A percentile compares a stretch with the other conserved stretches of the same genome.
Conservation (phyloP, 768 basidiomycete species). For the Podaxis pistillaris region DNA sequence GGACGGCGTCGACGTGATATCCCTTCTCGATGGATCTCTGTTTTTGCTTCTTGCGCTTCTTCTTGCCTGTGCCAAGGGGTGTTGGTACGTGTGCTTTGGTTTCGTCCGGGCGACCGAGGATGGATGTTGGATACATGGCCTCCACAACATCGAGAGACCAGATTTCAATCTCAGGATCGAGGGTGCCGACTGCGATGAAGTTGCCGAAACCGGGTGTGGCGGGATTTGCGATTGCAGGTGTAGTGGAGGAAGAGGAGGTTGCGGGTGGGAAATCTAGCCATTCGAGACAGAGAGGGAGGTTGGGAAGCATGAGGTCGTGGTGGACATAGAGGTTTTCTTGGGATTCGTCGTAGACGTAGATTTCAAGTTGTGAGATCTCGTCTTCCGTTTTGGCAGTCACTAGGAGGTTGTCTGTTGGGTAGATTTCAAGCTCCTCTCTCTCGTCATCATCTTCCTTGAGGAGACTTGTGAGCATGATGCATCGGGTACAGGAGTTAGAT, state of each 20-base stretch:
- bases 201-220: slow-evolving; percentile 57
- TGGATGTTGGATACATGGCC: slow-evolving; percentile 88
- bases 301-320: slow-evolving; percentile 96
- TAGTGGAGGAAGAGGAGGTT: slow-evolving; percentile 38
- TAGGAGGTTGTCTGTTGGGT: slow-evolving; percentile 89
- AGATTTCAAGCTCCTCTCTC: slow-evolving; percentile 83
- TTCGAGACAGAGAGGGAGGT: slow-evolving; percentile 97
- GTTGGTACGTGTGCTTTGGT: slow-evolving; percentile 76
- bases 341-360: slow-evolving; percentile 93
- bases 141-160: slow-evolving; percentile 96
- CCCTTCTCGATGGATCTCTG: slow-evolving; percentile 56
- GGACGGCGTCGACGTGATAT: slow-evolving; percentile 92
- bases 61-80: slow-evolving; percentile 91
- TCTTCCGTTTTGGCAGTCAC: slow-evolving; percentile 95
- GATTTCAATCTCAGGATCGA: slow-evolving; percentile 98
- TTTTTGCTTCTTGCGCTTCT: slow-evolving; percentile 88
- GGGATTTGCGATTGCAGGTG: slow-evolving; percentile 27
- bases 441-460: slow-evolving; percentile 73
- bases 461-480: slow-evolving; percentile 16
- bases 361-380: slow-evolving; percentile 92
- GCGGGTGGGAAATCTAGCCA: slow-evolving; percentile 96
- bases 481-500: not conserved
- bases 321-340: slow-evolving; percentile 93
- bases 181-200: slow-evolving; percentile 94
- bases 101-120: slow-evolving; percentile 87